Percentiles rank a stretch among this genome's conserved stretches.
Evolutionary conservation across 208 protist species (phyloP).

Genomic region (Crithidia fasciculata): DNA sequence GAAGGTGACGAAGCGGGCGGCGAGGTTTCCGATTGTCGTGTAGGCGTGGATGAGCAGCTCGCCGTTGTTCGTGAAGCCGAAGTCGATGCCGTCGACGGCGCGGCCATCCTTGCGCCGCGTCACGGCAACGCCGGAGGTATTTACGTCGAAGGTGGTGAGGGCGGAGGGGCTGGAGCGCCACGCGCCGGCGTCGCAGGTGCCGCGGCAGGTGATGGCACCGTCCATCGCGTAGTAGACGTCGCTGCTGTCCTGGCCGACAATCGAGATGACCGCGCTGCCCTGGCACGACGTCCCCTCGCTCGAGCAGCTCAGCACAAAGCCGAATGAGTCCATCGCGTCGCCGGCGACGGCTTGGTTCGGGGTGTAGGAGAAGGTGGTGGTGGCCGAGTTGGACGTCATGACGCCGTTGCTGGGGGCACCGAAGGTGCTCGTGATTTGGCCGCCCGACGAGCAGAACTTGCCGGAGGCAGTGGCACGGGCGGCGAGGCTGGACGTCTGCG

Average conservation of each 20-base stretch:
- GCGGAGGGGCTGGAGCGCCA: conserved; percentile 49
- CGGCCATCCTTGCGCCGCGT: conserved; percentile 61
- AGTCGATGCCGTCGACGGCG: conserved; percentile 57
- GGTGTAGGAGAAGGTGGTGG: conserved; percentile 47
- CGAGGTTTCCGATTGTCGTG: conserved; percentile 82
- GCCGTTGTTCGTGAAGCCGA: conserved; percentile 59
- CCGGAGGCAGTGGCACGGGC: conserved; percentile 19
- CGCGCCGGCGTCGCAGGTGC: conserved; percentile 71
- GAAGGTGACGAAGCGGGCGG: conserved; percentile 87
- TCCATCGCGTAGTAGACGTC: conserved; percentile 59
- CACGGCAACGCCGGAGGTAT: conserved; percentile 22
- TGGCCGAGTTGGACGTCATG: conserved; percentile 15
- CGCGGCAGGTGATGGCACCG: conserved; percentile 73
- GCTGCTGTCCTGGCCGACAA: conserved; percentile 20
- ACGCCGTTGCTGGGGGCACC: conserved; percentile 8
- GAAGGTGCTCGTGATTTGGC: conserved; percentile 29
- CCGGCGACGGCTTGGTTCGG: conserved; percentile 13
- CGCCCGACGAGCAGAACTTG: conserved; percentile 30
- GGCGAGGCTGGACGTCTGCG: conserved; percentile 29
- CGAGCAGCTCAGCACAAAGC: conserved; percentile 59
- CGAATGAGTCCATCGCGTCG: conserved; percentile 55
- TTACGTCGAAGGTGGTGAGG: conserved; percentile 50
- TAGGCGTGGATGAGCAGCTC: conserved; percentile 71
- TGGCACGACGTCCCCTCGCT: conserved; percentile 26
- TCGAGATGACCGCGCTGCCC: conserved; percentile 45